Base-by-base conservation (phyloP, 129 eudicot species). In the Flaveria linearis region DNA sequence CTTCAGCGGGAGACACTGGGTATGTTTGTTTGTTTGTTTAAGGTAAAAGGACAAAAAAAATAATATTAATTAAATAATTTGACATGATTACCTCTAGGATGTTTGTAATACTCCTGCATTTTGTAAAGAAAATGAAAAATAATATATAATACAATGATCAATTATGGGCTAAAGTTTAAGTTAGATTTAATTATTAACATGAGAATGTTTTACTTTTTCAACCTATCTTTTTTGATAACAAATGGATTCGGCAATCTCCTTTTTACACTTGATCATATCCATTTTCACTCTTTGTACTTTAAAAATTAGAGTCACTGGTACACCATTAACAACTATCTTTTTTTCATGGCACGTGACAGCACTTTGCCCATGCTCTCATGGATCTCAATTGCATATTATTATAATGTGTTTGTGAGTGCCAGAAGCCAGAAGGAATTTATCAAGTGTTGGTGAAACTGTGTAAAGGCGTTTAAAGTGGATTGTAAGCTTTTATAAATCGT, bases 311-410 rank as follows among this genome's bases (percentile, higher is more conserved):
- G 50, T 49, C 25, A 43, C 10, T 46, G 62, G 47, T 78, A 52
- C 68, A 50, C 53, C 41, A 63, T 26, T 2, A 26, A 74, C 15
- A 60, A 43, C 30, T 12, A 71, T 60, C 45, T 41, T 72, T 51
- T 71, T 69, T 61, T 47, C 63, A 39, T 79, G 57, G 62, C 82
- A 71, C 82, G 82, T 79, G 82, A 71, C 52, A 17, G 45, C 72
- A 47, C 22, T 78, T 77, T 77, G 75, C 68, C 81, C 56, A 20
- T 76, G 45, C 28, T 56, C 63, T 56, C 33, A 22, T 57, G 64
- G 64, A 28, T 46, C 46, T 57, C 69, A 55, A 39, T 74, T 55
- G 50, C 11, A 11, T 68, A n/a, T 30, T 7, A 47, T 47, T 8
- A 9, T 45, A 45, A 6, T 45, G 50, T 45, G 50, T 36, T 36